Base-by-base conservation (phyloP, 1,139 yeast species). In the Lodderomyces orthopsilosis region DNA sequence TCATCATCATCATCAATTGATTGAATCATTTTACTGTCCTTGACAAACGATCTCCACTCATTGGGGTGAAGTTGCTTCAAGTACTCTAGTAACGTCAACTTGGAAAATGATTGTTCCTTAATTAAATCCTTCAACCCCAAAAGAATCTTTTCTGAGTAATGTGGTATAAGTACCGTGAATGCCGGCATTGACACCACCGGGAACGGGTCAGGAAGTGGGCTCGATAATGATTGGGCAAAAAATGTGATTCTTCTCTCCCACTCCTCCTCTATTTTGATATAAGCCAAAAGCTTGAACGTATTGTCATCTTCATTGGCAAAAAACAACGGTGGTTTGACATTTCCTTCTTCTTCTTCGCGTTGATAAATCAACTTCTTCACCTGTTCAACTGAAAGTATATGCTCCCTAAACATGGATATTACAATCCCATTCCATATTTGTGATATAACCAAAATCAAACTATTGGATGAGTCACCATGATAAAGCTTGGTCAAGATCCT, bases 141-240 rank as follows among this genome's bases (percentile, higher is more conserved):
- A 5, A 86, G 59, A 21, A 89, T 84, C 57, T 83, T 86, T 56
- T 89, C 96, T 0, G 83, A 73, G 56, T 83, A 89, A 58, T 89
- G 96, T 0, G 96, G 96, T n/a, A 88, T 70, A 38, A 89, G 63
- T 0, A 89, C 96, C 0, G 96, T 85, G 52, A 89, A 88, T 0
- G 84, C 61, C 0, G 96, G 96, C 81, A 87, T 81, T n/a, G 85
- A 71, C 43, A 80, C 80, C 1, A 84, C 79, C 0, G 91, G 81
- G 12, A 75, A 65, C 0, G 94, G 85, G 46, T 83, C 91, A 0
- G 88, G 84, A 37, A 89, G 73, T 0, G 93, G 84, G 0, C 90
- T 83, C 0, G 95, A 79, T 39, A 89, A 61, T 0, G 95, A 86
- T 57, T 88, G 96, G 0, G 96, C 96, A 72, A 89, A 89, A 55